These are phyloP conservation scores for Pneumocystis murina DNA, from an alignment of 1,139 yeast species.

Conservation along the genomic window DNA sequence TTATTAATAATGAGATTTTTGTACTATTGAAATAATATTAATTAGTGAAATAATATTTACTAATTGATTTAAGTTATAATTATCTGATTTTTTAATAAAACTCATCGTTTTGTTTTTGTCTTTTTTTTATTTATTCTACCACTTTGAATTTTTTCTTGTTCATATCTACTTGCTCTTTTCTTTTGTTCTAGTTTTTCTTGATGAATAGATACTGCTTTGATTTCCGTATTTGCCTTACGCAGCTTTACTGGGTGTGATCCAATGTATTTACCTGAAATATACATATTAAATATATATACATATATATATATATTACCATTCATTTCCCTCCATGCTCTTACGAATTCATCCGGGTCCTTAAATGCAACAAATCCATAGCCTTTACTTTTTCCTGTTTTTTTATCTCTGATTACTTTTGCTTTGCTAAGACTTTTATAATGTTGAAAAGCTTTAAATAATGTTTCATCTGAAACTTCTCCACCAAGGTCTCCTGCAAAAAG, in stretches of 20 bases:
- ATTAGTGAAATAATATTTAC: neutral
- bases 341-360: slow-evolving; percentile 51
- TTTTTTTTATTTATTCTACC: slow-evolving; percentile 5
- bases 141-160: neutral
- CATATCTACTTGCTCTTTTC: slow-evolving; percentile 1
- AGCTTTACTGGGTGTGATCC: slow-evolving; percentile 62
- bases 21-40: neutral
- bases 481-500: slow-evolving; percentile 80
- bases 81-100: slow-evolving; percentile 5
- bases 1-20: neutral
- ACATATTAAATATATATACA: neutral
- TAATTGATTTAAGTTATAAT: slow-evolving; percentile 2
- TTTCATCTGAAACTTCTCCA: slow-evolving; percentile 68
- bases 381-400: slow-evolving; percentile 81
- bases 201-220: slow-evolving; percentile 9
- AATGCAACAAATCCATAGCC: slow-evolving; percentile 92
- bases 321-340: slow-evolving; percentile 55
- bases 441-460: slow-evolving; percentile 44
- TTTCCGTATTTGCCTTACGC: slow-evolving; percentile 35
- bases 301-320: slow-evolving; percentile 37
- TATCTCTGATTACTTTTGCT: slow-evolving; percentile 96
- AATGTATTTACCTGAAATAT: slow-evolving; percentile 41
- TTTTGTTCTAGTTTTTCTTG: slow-evolving; percentile 1
- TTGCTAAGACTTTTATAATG: slow-evolving; percentile 50
- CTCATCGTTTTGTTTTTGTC: slow-evolving; percentile 5